Conservation (phyloP, 1,139 yeast genomes). For the Blastobotrys indianensis region DNA sequence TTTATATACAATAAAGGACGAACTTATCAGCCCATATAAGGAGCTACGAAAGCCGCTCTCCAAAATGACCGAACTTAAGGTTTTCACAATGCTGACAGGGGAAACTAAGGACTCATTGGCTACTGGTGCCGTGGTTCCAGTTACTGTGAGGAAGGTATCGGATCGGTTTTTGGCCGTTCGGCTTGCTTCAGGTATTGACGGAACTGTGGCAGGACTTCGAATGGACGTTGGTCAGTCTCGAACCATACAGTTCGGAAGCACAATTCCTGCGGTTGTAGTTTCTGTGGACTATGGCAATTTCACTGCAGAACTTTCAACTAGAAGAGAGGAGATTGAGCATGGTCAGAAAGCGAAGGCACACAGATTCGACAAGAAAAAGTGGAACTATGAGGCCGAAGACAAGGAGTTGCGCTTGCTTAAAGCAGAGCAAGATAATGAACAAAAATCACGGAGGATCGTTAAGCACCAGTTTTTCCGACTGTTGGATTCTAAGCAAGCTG, state of each 20-base stretch:
- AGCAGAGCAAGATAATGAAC: constrained; percentile 43
- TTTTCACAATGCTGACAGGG: constrained; percentile 86
- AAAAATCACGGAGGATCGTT: constrained; percentile 64
- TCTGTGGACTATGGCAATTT: constrained; percentile 67
- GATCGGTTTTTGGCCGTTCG: constrained; percentile 49
- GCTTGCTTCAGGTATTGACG: constrained; percentile 73
- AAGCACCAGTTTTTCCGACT: constrained; percentile 90
- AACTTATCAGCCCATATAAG: constrained; percentile 77
- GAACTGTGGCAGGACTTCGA: constrained; percentile 49
- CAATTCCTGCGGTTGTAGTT: constrained; percentile 75
- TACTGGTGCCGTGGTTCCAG: constrained; percentile 73
- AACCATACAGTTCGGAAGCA: constrained; percentile 55
- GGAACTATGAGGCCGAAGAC: constrained; percentile 79
- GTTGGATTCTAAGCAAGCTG: constrained; percentile 83
- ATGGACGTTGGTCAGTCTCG: constrained; percentile 21
- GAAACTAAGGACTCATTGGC: constrained; percentile 67
- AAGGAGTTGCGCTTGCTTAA: constrained; percentile 52
- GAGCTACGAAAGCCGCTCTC: constrained; percentile 76
- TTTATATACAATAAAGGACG: constrained; percentile 81
- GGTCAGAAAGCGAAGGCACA: constrained; percentile 36
- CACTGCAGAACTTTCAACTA: constrained; percentile 65
- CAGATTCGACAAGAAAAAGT: constrained; percentile 52
- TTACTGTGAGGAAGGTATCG: constrained; percentile 51
- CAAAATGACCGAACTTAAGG: constrained; percentile 58
- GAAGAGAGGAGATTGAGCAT: constrained; percentile 57